Percentiles rank a stretch among this genome's conserved stretches.
Evolutionary conservation across 345 rosid genomes (phyloP).

Genomic region (Mercurialis annua): DNA sequence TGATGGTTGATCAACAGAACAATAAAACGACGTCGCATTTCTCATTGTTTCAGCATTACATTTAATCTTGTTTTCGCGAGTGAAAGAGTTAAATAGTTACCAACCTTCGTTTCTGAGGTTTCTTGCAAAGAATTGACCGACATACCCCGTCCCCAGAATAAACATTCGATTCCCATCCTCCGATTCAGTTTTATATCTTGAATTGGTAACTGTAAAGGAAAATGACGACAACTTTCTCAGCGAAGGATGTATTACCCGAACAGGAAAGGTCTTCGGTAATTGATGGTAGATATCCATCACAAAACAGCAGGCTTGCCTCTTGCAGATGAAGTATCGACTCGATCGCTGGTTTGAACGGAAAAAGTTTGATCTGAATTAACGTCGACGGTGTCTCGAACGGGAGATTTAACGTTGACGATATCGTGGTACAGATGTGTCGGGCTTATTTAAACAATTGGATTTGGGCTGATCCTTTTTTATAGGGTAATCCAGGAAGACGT

Average conservation of each 20-base stretch:
- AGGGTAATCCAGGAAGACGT: no score
- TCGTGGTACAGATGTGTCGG: no score
- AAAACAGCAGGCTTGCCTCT: background rate
- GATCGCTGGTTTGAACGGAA: background rate
- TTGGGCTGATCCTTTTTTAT: no score
- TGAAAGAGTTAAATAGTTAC: constrained; percentile 25
- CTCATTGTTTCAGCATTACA: background rate
- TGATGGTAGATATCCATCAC: constrained; percentile 26
- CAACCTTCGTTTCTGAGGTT: constrained; percentile 58
- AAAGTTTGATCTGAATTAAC: background rate
- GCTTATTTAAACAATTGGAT: no score
- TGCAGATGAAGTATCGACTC: background rate
- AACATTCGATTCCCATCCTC: constrained; percentile 50
- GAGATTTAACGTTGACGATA: no score
- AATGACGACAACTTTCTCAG: background rate
- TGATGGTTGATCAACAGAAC: constrained; percentile 9
- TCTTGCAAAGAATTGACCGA: constrained; percentile 57
- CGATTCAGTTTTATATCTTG: constrained; percentile 18
- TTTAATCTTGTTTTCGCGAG: no score
- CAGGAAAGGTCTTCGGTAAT: constrained; percentile 12
- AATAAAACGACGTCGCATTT: background rate
- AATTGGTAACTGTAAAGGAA: constrained; percentile 12
- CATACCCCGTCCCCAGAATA: constrained; percentile 75
- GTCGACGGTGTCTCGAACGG: no score
- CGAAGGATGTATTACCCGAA: background rate